These are phyloP conservation scores for Aphanocladium album DNA, from an alignment of 2,329 filamentous ascomycete species.

Conservation along the genomic window DNA sequence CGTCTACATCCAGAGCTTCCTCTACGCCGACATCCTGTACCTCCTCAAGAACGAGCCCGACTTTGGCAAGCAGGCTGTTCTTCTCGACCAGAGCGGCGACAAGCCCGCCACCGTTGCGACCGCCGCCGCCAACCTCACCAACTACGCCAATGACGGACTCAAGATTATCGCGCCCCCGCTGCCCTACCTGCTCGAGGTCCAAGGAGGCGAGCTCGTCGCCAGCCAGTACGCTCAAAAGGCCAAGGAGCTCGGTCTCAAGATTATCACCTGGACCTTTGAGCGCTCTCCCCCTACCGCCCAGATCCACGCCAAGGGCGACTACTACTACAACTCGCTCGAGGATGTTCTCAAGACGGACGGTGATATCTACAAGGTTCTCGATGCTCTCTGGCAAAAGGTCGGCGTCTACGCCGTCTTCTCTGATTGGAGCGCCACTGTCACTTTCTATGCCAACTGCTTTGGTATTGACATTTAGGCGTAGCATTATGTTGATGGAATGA, in stretches of 20 bases:
- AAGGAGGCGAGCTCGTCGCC: slow-evolving; percentile 52
- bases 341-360: slow-evolving; percentile 57
- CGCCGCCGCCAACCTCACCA: slow-evolving; percentile 53
- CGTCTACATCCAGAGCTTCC: slow-evolving; percentile 62
- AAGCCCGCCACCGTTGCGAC: slow-evolving; percentile 42
- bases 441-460: slow-evolving; percentile 69
- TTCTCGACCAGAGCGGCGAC: slow-evolving; percentile 59
- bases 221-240: slow-evolving; percentile 58
- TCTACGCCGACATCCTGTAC: slow-evolving; percentile 59
- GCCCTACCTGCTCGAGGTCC: slow-evolving; percentile 53
- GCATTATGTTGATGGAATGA: not conserved
- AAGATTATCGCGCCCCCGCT: slow-evolving; percentile 59
- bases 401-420: slow-evolving; percentile 59
- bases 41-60: slow-evolving; percentile 59
- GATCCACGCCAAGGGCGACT: slow-evolving; percentile 37
- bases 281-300: slow-evolving; percentile 55
- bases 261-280: slow-evolving; percentile 66
- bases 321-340: slow-evolving; percentile 53
- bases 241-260: slow-evolving; percentile 55
- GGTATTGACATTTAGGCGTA: slow-evolving; percentile 23
- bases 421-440: slow-evolving; percentile 65
- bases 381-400: slow-evolving; percentile 58
- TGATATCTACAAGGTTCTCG: slow-evolving; percentile 60
- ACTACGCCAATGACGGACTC: slow-evolving; percentile 53
- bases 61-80: slow-evolving; percentile 58